Evolutionary conservation across 345 rosid species (phyloP), one percentile per base, ranked within the genome.

Genomic region (Populus alba): DNA sequence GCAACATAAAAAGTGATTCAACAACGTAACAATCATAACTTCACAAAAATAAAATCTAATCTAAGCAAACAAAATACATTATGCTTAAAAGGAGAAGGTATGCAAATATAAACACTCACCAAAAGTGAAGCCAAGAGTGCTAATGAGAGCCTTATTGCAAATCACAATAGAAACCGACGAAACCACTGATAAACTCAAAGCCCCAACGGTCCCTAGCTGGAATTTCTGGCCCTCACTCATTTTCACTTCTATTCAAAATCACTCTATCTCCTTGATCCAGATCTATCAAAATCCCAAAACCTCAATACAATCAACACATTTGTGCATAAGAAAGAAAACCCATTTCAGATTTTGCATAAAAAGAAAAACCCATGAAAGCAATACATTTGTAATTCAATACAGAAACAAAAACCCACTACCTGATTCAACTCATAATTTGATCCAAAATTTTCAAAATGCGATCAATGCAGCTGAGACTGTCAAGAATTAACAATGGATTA

Each of bases 151-250:
- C 87, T 97, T 97, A 90, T 97, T 97, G 90, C 99, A 97, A 53
- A 97, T 92, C 77, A 97, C 99, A 79, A 97, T 97, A 55, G 99
- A 97, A 13, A 97, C 99, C 3, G 99, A 97, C n/a, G 99, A 97
- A 0, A 91, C 96, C n/a, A 97, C 99, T 57, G 99, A 97, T 57
- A 97, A 83, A 87, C 92, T 82, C 91, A 97, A 85, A 77, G 99
- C 97, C 71, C 99, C 98, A 37, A 92, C 77, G 10, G 98, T 94
- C 76, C 99, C 99, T 68, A 97, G 83, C 88, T 97, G 99, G 90
- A 97, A 92, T 84, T 83, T 93, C 86, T 86, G 92, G 81, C 88
- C 86, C 80, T 94, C 98, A 76, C 94, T 90, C 98, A 94, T 96
- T 83, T 84, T 90, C 83, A 51, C 72, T 53, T 10, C 79, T 57